Conservation (phyloP, 768 basidiomycete species). For the Pisolithus orientalis region DNA sequence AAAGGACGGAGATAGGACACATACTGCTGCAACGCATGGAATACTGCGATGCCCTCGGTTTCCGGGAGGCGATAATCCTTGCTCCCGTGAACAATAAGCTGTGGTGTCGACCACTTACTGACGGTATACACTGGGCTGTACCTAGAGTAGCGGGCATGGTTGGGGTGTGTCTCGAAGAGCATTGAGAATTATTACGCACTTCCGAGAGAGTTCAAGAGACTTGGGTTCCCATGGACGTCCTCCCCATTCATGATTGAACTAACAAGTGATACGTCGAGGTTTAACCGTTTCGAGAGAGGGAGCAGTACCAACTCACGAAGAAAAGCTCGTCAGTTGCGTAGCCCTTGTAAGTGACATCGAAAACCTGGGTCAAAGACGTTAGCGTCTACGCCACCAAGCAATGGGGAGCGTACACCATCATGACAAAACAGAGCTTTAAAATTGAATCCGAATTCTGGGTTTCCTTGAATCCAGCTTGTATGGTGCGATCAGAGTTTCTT, state of each 20-base stretch:
- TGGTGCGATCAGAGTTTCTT: conserved; percentile 1
- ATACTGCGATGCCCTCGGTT: conserved; percentile 75
- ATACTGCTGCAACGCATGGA: conserved; percentile 81
- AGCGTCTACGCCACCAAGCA: background rate
- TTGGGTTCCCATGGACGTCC: conserved; percentile 72
- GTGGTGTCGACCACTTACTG: conserved; percentile 78
- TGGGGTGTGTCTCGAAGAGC: background rate
- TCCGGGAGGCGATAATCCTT: conserved; percentile 88
- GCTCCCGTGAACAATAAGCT: conserved; percentile 79
- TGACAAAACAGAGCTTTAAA: conserved; percentile 93
- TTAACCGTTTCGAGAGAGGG: background rate
- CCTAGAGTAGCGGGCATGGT: conserved; percentile 26
- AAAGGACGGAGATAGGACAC: conserved; percentile 21
- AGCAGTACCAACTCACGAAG: conserved; percentile 53
- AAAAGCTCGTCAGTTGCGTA: conserved; percentile 88
- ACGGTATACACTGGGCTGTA: conserved; percentile 81
- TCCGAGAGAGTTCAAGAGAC: conserved; percentile 45
- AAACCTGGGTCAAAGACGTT: conserved; percentile 39
- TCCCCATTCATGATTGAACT: conserved; percentile 88
- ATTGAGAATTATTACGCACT: conserved; percentile 33
- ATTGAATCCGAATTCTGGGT: conserved; percentile 78
- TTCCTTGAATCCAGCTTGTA: conserved; percentile 88
- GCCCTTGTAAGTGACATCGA: conserved; percentile 74
- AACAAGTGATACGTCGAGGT: background rate
- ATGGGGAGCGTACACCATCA: conserved; percentile 59